phyloP scores from a whole-genome alignment of 164 flowering plant genomes.

The Chimonanthus praecox region DNA sequence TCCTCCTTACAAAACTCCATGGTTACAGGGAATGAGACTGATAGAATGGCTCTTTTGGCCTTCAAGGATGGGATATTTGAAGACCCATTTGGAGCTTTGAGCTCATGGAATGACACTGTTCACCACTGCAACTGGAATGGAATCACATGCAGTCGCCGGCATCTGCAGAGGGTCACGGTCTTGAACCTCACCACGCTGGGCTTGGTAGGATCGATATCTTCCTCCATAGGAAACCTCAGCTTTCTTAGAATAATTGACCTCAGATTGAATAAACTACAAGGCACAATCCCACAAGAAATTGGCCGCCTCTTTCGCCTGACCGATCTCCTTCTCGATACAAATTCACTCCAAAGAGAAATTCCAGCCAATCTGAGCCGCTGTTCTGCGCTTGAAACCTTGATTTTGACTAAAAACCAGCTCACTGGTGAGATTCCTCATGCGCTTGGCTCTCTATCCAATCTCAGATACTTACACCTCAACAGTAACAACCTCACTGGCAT shows the following conservation, averaged over 20 bases:
- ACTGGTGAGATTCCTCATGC: not conserved
- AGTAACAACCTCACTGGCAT: conserved; percentile 18
- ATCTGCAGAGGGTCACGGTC: conserved; percentile 14
- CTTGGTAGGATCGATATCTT: conserved; percentile 25
- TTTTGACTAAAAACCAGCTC: too few species aligned
- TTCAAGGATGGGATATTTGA: conserved; percentile 15
- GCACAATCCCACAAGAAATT: conserved; percentile 26
- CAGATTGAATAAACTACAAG: conserved; percentile 26
- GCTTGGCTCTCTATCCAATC: not conserved
- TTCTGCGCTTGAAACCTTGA: too few species aligned
- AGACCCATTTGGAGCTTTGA: conserved; percentile 21
- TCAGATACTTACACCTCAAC: not conserved
- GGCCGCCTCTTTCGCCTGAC: conserved; percentile 25
- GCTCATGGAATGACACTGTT: conserved; percentile 9
- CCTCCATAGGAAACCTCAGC: conserved; percentile 37
- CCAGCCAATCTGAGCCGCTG: conserved; percentile 12
- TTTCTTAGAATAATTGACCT: conserved; percentile 33
- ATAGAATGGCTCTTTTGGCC: conserved; percentile 10
- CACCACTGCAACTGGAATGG: conserved; percentile 34
- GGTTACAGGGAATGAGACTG: not conserved
- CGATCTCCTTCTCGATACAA: conserved; percentile 25
- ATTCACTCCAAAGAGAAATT: conserved; percentile 24
- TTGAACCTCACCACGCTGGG: conserved; percentile 13
- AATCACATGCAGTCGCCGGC: conserved; percentile 19
- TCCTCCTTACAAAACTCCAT: too few species aligned